phyloP scores from a whole-genome alignment of 768 basidiomycete species.

The Phanerochaete sordida region DNA sequence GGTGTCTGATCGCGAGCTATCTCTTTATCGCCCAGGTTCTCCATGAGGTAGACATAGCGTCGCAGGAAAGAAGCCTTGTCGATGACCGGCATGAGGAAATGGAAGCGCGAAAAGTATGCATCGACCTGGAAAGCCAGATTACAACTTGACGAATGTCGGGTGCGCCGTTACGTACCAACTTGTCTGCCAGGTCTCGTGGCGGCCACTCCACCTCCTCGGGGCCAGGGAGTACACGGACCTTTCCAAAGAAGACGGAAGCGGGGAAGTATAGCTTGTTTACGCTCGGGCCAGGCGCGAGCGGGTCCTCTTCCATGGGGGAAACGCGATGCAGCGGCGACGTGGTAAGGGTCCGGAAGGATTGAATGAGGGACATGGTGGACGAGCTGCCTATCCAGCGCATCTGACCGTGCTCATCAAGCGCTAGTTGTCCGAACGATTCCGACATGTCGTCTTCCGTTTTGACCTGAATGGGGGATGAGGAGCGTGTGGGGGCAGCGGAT shows the following conservation, averaged over 20 bases:
- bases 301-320: conserved; percentile 83
- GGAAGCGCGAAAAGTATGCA: conserved; percentile 83
- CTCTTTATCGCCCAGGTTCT: conserved; percentile 49
- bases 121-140: conserved; percentile 51
- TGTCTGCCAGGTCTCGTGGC: conserved; percentile 80
- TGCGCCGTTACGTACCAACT: conserved; percentile 54
- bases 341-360: conserved; percentile 78
- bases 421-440: conserved; percentile 84
- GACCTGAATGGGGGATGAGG: conserved; percentile 29
- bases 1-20: conserved; percentile 61
- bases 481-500: conserved; percentile 4
- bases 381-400: conserved; percentile 92
- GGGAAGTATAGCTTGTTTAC: conserved; percentile 88
- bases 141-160: neutral
- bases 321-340: conserved; percentile 71
- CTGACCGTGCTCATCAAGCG: conserved; percentile 86
- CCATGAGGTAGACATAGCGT: conserved; percentile 73
- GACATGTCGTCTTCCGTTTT: conserved; percentile 73
- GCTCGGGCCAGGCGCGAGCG: conserved; percentile 72
- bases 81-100: conserved; percentile 85
- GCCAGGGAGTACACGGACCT: conserved; percentile 75
- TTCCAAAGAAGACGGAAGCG: conserved; percentile 82
- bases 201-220: conserved; percentile 89
- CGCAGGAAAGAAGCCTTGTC: conserved; percentile 81
- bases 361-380: conserved; percentile 88